Conservation (phyloP, 306 rosid species). For the Ceratonia siliqua region DNA sequence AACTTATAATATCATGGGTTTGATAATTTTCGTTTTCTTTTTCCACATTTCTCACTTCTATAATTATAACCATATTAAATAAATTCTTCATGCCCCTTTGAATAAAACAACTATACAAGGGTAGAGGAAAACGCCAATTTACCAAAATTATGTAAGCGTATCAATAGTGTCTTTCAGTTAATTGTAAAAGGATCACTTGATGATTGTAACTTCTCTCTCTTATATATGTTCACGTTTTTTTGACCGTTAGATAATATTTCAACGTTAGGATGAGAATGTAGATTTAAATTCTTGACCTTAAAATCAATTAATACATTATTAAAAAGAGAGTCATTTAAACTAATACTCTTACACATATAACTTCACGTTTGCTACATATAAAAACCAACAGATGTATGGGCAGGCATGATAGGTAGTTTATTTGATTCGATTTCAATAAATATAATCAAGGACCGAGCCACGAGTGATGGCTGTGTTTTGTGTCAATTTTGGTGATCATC, state of each 20-base stretch:
- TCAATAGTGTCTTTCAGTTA: constrained; percentile 13
- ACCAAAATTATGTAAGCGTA: not conserved
- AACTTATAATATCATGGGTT: too few species aligned
- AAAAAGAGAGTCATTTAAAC: too few species aligned
- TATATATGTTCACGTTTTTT: too few species aligned
- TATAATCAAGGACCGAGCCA: not conserved
- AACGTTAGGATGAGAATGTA: too few species aligned
- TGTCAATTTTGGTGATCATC: too few species aligned
- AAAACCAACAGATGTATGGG: not conserved
- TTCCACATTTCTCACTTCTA: not conserved
- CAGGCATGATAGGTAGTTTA: not conserved
- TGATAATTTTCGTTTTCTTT: not conserved
- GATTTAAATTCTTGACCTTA: too few species aligned
- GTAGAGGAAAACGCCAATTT: not conserved
- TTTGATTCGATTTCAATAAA: not conserved
- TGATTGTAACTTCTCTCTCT: not conserved
- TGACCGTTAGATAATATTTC: too few species aligned
- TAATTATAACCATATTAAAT: not conserved
- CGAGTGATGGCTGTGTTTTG: too few species aligned
- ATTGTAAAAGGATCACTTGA: not conserved
- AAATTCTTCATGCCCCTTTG: not conserved
- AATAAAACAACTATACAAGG: not conserved
- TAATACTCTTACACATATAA: too few species aligned
- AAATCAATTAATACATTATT: too few species aligned
- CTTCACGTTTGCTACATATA: not conserved